Base-by-base conservation (phyloP, 805 yeast species). In the Komagataella phaffii region DNA sequence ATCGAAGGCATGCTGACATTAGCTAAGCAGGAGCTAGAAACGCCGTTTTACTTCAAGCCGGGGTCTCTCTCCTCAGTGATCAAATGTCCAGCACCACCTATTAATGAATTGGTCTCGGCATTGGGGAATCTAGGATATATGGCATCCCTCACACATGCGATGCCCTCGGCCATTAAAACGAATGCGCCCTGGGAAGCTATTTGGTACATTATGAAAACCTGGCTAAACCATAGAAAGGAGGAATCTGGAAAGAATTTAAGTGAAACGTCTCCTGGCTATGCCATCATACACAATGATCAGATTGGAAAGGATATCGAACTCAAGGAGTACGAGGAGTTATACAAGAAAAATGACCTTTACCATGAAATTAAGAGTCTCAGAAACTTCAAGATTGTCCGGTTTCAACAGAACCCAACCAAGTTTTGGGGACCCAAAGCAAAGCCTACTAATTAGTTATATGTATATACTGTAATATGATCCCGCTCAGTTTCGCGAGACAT, bases 371-470 rank as follows among this genome's bases (percentile, higher is more conserved):
- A 79, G 58, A 71, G 67, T 52, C 69, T 88, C 51, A 75, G 96
- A 60, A 81, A 78, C 56, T 74, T 88, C 53, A 88, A 88, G 66
- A 79, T 91, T 62, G 88, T 88, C 12, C 75, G 96, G 59, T 91
- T 76, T 66, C 99, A 90, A 64, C 89, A 82, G 61, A 91, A 90
- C 61, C 99, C 99, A 14, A 77, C 88, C 1, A 87, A 86, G 63
- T 83, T 87, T 64, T 93, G 99, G 99, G 99, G 99, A 1, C 99
- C 98, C 44, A 88, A 85, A 69, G 80, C 96, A 3, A 81, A 85
- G 61, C 95, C 95, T 18, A 66, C 66, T 47, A 30, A 14, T 30
- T 30, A 30, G 40, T 10, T 30, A 14, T 30, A 8, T 30, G 40
- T 30, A 30, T 14, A 30, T 30, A 21, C 23, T 21, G 6, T 5